Conservation (phyloP, 1,139 yeast species). For the Torulaspora globosa region DNA sequence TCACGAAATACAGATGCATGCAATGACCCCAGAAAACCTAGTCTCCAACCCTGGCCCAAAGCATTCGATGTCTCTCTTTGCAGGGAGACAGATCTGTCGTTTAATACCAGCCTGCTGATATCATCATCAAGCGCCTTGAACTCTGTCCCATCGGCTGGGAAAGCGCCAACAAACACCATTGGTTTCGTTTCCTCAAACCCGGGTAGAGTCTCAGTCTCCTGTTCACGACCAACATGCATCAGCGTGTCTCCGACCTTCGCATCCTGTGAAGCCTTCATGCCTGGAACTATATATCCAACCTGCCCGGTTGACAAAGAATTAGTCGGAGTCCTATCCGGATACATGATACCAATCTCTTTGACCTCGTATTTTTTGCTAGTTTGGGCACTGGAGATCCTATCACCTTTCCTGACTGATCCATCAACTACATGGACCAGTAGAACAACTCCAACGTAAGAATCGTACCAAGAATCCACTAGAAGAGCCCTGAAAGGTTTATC, state of each 20-base stretch:
- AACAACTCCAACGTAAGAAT: constrained; percentile 89
- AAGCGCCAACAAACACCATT: constrained; percentile 98
- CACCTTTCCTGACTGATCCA: constrained; percentile 71
- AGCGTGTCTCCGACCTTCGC: constrained; percentile 92
- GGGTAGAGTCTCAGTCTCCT: constrained; percentile 68
- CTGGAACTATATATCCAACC: constrained; percentile 89
- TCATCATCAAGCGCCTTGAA: constrained; percentile 87
- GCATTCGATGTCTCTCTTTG: constrained; percentile 93
- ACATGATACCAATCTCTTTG: constrained; percentile 92
- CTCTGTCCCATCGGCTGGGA: constrained; percentile 92
- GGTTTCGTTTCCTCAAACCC: constrained; percentile 97
- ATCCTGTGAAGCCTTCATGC: constrained; percentile 83
- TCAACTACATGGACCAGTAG: constrained; percentile 80
- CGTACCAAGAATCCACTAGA: constrained; percentile 96
- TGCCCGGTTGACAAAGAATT: constrained; percentile 76
- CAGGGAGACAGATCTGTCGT: constrained; percentile 85
- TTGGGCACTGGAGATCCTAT: constrained; percentile 71
- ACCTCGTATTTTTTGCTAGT: constrained; percentile 75
- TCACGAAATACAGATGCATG: constrained; percentile 96
- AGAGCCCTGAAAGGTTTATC: constrained; percentile 65
- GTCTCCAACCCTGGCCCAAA: constrained; percentile 94
- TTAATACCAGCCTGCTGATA: constrained; percentile 78
- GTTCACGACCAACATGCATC: constrained; percentile 57
- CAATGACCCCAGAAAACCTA: constrained; percentile 88
- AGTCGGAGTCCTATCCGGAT: constrained; percentile 74